These are phyloP conservation scores for Aspergillus novoparasiticus DNA, from an alignment of 2,329 filamentous ascomycete species.

Conservation along the genomic window DNA sequence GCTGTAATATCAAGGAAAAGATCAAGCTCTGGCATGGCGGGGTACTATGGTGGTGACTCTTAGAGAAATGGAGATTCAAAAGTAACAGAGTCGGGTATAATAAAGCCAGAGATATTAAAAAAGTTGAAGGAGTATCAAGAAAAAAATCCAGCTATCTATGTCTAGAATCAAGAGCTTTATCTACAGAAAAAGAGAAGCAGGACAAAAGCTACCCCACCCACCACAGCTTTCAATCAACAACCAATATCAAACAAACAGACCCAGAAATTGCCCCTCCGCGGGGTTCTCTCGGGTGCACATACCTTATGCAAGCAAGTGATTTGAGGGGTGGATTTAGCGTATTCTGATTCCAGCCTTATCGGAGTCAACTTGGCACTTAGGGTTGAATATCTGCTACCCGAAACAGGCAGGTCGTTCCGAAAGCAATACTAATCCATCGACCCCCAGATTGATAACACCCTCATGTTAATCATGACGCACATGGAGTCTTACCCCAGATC, in stretches of 20 bases:
- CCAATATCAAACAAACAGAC: not conserved
- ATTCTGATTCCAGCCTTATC: not conserved
- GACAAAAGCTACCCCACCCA: not conserved
- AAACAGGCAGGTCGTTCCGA: not conserved
- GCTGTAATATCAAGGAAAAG: constrained; percentile 60
- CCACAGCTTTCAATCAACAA: not conserved
- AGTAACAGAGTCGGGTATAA: not conserved
- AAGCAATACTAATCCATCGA: not conserved
- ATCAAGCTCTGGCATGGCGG: constrained; percentile 18
- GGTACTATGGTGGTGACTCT: not conserved
- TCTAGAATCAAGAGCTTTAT: not conserved
- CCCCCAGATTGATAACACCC: too few relatives aligned
- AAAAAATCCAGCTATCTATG: not conserved
- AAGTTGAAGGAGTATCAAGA: not conserved
- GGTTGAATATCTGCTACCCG: not conserved
- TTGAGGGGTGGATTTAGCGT: not conserved
- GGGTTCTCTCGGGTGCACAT: not conserved
- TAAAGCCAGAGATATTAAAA: not conserved
- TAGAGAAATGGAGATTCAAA: not conserved
- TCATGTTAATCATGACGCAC: not conserved
- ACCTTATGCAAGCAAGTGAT: not conserved
- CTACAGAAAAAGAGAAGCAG: not conserved
- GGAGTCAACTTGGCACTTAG: not conserved
- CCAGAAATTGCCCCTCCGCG: not conserved
- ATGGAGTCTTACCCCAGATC: not conserved